Evolutionary conservation across 495 filamentous ascomycete species (phyloP), one percentile per base, ranked within the genome.

Genomic region (Aspergillus nanangensis): DNA sequence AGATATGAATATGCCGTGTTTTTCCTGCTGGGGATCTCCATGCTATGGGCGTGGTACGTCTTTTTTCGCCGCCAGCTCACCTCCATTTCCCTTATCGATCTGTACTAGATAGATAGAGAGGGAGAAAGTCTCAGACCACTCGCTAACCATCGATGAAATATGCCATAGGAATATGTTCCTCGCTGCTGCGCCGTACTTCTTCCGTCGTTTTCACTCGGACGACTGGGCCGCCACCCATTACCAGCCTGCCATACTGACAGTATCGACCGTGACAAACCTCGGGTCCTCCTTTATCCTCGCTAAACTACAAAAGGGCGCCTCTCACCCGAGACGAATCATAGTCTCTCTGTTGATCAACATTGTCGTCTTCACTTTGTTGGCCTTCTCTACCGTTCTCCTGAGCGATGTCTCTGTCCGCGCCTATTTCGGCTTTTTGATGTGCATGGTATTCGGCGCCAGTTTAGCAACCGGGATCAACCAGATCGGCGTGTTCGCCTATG

Each of bases 81-180:
- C n/a, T n/a, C n/a, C n/a, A n/a, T n/a, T n/a, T n/a, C n/a, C n/a
- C n/a, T n/a, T n/a, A n/a, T n/a, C n/a, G n/a, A n/a, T n/a, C n/a
- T n/a, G n/a, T n/a, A n/a, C n/a, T n/a, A n/a, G n/a, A n/a, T n/a
- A n/a, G n/a, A n/a, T n/a, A n/a, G n/a, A n/a, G n/a, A n/a, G n/a
- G n/a, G n/a, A n/a, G n/a, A n/a, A n/a, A n/a, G n/a, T n/a, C n/a
- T n/a, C n/a, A n/a, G n/a, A n/a, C n/a, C n/a, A n/a, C n/a, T n/a
- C n/a, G n/a, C n/a, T n/a, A n/a, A n/a, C n/a, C n/a, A n/a, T n/a
- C n/a, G n/a, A n/a, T n/a, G n/a, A n/a, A n/a, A n/a, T n/a, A n/a
- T n/a, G n/a, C n/a, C n/a, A n/a, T 19, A 95, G 91, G 91, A 97
- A 96, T 71, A 96, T 96, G 92, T 96, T 97, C 71, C 80, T 99